Conservation (phyloP, 1,139 yeast species). For the Geotrichum carabidarum region DNA sequence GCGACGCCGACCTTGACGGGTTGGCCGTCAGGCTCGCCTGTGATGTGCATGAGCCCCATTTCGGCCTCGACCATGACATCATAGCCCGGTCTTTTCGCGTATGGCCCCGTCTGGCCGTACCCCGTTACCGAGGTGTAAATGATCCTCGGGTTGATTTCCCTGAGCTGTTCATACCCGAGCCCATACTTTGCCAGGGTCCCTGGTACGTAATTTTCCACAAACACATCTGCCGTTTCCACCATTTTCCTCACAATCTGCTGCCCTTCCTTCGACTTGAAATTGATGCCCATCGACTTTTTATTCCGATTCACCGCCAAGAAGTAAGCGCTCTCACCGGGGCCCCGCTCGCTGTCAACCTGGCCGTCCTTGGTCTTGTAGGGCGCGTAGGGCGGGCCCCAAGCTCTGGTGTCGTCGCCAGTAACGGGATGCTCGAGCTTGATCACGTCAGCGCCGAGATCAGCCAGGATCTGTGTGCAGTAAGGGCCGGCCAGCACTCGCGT, state of each 20-base stretch:
- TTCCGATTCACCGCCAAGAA: constrained; percentile 40
- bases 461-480: constrained; percentile 41
- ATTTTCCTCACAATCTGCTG: constrained; percentile 34
- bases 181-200: constrained; percentile 40
- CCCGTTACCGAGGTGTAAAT: constrained; percentile 43
- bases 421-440: constrained; percentile 42
- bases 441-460: constrained; percentile 43
- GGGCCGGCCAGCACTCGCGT: constrained; percentile 45
- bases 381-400: constrained; percentile 44
- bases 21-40: constrained; percentile 41
- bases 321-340: constrained; percentile 40
- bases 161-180: constrained; percentile 35
- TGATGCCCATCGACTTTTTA: constrained; percentile 40
- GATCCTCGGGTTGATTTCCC: constrained; percentile 30
- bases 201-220: constrained; percentile 43
- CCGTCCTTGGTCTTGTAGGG: constrained; percentile 15
- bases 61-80: constrained; percentile 47
- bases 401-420: constrained; percentile 44
- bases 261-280: constrained; percentile 38
- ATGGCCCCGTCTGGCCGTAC: constrained; percentile 41
- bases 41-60: constrained; percentile 44
- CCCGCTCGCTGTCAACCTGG: constrained; percentile 13
- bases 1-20: constrained; percentile 46
- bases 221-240: constrained; percentile 37
- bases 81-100: constrained; percentile 39